Conservation (phyloP, 1,284 basidiomycete species). For the Takashimella koratensis region DNA sequence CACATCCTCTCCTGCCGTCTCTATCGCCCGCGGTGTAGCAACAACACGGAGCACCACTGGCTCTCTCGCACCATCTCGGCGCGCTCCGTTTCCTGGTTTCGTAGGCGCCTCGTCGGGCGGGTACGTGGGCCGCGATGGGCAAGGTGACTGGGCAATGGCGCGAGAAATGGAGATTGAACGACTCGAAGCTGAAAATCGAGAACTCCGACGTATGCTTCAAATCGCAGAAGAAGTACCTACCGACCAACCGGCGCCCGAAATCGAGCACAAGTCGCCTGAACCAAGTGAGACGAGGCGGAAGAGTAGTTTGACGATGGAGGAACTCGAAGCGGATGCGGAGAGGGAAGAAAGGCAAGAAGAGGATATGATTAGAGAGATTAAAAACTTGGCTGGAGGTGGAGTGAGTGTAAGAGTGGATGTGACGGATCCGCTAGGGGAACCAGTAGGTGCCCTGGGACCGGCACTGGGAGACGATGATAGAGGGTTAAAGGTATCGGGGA, state of each 20-base stretch:
- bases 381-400: neutral
- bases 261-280: slow-evolving; percentile 5
- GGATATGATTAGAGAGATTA: slow-evolving; percentile 7
- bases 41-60: neutral
- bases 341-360: slow-evolving; percentile 27
- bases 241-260: neutral
- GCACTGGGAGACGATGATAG: slow-evolving; percentile 2
- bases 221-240: slow-evolving; percentile 51
- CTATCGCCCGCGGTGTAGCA: neutral
- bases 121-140: slow-evolving; percentile 43
- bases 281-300: slow-evolving; percentile 20
- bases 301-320: slow-evolving; percentile 36
- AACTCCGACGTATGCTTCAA: slow-evolving; percentile 66
- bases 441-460: neutral
- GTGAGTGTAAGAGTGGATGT: neutral
- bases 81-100: slow-evolving; percentile 31
- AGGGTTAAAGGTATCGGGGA: slow-evolving; percentile 3
- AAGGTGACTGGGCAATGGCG: slow-evolving; percentile 75
- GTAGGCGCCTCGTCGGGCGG: slow-evolving; percentile 37
- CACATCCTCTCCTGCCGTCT: neutral
- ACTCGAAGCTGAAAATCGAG: slow-evolving; percentile 73
- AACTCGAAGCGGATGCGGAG: slow-evolving; percentile 38
- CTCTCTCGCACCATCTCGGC: slow-evolving; percentile 14
- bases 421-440: neutral
- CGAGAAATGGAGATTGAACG: slow-evolving; percentile 76